Evolutionary conservation across 805 yeast species (phyloP), one percentile per base, ranked within the genome.

Genomic region (Kodamaea hsintzibuensis): DNA sequence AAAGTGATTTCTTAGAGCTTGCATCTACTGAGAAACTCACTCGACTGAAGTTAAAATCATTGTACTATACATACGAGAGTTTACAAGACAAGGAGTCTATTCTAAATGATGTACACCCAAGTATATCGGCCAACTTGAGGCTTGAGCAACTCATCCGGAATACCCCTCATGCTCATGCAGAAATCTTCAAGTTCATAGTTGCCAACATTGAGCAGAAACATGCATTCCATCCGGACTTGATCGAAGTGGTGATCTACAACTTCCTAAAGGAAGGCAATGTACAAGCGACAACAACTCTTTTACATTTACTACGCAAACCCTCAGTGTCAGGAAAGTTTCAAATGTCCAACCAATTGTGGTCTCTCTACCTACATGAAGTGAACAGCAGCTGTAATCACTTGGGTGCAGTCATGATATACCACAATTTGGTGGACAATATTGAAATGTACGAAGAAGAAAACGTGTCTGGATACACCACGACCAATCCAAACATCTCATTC

Each of bases 321-420:
- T 30, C 35, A 8, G 13, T 12, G 53, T 19, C 58, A 3, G 25
- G 25, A 6, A 22, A 22, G 25, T 62, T 64, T 47, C 50, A 33
- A 10, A 54, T 72, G 22, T 64, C 73, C 18, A 65, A 70, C 55
- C 73, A 74, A 53, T 37, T 69, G 22, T 76, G 79, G 79, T 64
- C 74, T 1, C 45, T 55, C 2, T 68, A 64, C 38, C 44, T 69
- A 0, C 55, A 67, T 8, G 49, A 65, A 27, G 69, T 69, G 0
- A 59, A 69, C 38, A 65, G 65, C 12, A 37, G 18, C 13, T 55
- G 62, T 9, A 62, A 71, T 56, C 64, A 67, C 50, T 53, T 61
- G 3, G 73, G 78, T 0, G 74, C 76, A 1, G 59, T 62, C 4
- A 52, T 73, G 45, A 62, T 73, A 1, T 76, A 67, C 55, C 77